Conservation (phyloP, 176 grass and related monocot genomes). For the Panicum miliaceum region DNA sequence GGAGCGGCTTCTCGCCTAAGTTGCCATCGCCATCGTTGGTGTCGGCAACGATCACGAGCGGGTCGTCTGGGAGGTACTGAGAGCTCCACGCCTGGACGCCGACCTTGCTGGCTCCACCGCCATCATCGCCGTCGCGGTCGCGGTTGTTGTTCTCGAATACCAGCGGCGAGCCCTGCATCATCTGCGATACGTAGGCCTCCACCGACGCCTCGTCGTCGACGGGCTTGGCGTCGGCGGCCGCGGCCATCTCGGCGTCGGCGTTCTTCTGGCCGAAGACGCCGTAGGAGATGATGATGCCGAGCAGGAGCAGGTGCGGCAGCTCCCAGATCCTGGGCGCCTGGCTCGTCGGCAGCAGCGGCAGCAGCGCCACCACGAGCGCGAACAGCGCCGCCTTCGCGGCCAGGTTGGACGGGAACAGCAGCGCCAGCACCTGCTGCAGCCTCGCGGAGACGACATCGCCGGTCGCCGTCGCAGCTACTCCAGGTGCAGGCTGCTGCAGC, state of each 20-base stretch:
- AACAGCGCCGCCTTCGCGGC: slow-evolving; percentile 60
- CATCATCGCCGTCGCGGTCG: neutral
- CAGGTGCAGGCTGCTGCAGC: neutral
- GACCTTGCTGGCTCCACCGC: neutral
- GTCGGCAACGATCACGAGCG: slow-evolving; percentile 57
- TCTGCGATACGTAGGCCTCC: slow-evolving; percentile 62
- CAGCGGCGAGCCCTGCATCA: slow-evolving; percentile 54
- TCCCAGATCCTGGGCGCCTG: slow-evolving; percentile 70
- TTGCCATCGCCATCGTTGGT: slow-evolving; percentile 10
- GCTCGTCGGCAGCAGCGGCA: slow-evolving; percentile 55
- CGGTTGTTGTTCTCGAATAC: slow-evolving; percentile 32
- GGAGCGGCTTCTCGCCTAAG: slow-evolving; percentile 43
- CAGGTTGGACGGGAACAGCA: slow-evolving; percentile 60
- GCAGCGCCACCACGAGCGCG: slow-evolving; percentile 62
- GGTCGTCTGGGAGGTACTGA: slow-evolving; percentile 46
- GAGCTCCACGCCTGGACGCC: slow-evolving; percentile 66
- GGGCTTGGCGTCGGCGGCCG: neutral
- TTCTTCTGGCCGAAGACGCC: slow-evolving; percentile 76
- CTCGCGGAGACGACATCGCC: neutral
- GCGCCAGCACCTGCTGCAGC: slow-evolving; percentile 35
- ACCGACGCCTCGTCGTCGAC: slow-evolving; percentile 37
- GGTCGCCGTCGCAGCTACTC: neutral
- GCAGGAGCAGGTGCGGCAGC: slow-evolving; percentile 70
- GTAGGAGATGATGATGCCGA: slow-evolving; percentile 78
- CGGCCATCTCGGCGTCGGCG: slow-evolving; percentile 44